phyloP scores from a whole-genome alignment of 805 yeast genomes.

The Cyberlindnera sargentensis region DNA sequence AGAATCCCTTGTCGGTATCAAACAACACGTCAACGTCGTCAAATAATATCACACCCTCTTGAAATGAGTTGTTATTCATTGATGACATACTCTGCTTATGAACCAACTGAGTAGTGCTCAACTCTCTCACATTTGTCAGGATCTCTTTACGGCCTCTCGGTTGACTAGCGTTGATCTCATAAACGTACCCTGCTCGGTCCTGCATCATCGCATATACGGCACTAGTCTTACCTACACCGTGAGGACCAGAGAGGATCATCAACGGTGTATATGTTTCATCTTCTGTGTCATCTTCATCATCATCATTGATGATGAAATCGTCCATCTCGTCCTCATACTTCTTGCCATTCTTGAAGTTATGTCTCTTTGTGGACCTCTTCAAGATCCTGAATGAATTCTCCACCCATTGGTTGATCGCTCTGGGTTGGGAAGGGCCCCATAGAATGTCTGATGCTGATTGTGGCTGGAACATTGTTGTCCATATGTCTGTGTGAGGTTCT shows the following conservation, averaged over 20 bases:
- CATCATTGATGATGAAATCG: constrained; percentile 30
- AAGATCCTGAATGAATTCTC: constrained; percentile 26
- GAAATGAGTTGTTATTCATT: constrained; percentile 26
- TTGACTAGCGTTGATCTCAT: constrained; percentile 75
- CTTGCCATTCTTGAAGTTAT: constrained; percentile 23
- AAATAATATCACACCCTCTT: constrained; percentile 63
- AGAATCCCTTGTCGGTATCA: constrained; percentile 69
- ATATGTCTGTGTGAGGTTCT: constrained; percentile 10
- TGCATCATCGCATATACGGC: constrained; percentile 61
- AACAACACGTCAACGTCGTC: constrained; percentile 84
- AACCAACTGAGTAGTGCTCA: constrained; percentile 78
- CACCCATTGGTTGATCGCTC: constrained; percentile 26
- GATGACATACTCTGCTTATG: constrained; percentile 31
- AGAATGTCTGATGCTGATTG: constrained; percentile 24
- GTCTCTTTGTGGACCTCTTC: constrained; percentile 28
- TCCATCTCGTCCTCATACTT: constrained; percentile 22
- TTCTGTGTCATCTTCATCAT: constrained; percentile 16
- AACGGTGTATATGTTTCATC: constrained; percentile 47
- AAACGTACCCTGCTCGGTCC: constrained; percentile 60
- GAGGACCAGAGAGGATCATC: constrained; percentile 59
- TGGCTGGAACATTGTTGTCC: constrained; percentile 29
- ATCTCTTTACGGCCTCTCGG: constrained; percentile 69
- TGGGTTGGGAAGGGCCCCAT: constrained; percentile 18
- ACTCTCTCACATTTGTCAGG: constrained; percentile 57
- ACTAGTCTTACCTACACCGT: constrained; percentile 75